Percentiles rank a stretch among this genome's conserved stretches.
phyloP scores from a whole-genome alignment of 2,329 filamentous ascomycete genomes.

The Zymoseptoria brevis region DNA sequence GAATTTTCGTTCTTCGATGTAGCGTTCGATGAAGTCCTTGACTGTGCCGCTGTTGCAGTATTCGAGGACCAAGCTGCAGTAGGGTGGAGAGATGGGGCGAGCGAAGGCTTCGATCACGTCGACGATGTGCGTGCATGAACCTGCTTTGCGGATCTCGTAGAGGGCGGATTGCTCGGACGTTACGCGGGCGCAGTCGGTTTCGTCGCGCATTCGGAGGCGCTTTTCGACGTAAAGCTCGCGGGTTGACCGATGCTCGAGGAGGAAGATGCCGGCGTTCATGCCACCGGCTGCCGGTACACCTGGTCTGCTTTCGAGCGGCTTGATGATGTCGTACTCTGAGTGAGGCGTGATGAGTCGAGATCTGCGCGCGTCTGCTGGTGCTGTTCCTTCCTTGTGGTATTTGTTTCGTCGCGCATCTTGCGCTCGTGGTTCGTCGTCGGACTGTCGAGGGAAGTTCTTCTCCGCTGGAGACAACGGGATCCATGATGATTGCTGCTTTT shows the following conservation, averaged over 20 bases:
- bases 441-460: not conserved
- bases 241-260: conserved; percentile 6
- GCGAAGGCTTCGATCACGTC: conserved; percentile 9
- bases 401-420: not conserved
- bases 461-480: not conserved
- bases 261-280: conserved; percentile 8
- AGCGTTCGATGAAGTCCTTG: conserved; percentile 11
- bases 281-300: not conserved
- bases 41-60: conserved; percentile 15
- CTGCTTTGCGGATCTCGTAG: conserved; percentile 6
- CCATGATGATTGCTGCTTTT: not conserved
- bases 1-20: not conserved
- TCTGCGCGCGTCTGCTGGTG: not conserved
- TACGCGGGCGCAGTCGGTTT: not conserved
- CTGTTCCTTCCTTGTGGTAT: not conserved
- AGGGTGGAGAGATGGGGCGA: not conserved
- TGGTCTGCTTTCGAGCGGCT: not conserved
- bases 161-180: conserved; percentile 10
- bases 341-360: not conserved
- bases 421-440: not conserved
- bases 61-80: conserved; percentile 12
- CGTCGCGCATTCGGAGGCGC: conserved; percentile 1
- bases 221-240: conserved; percentile 12
- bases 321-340: conserved; percentile 6
- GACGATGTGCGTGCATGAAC: conserved; percentile 6